These are phyloP conservation scores for Apiotrichum porosum DNA, from an alignment of 1,284 basidiomycete genomes.

Conservation along the genomic window DNA sequence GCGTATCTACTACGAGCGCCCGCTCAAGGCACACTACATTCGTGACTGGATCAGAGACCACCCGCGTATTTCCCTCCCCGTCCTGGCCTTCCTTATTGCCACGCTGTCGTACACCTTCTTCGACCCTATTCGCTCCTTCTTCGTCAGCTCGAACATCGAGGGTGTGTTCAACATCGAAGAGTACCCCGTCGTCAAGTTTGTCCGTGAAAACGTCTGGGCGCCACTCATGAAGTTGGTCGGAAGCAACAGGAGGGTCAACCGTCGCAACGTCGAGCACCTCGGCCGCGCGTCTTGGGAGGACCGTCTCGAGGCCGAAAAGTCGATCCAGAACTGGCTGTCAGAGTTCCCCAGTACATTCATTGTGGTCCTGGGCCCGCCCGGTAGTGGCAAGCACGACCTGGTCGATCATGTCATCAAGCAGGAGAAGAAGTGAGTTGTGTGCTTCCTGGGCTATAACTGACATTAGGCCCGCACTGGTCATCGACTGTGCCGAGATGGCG, in stretches of 20 bases:
- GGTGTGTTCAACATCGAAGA: conserved; percentile 68
- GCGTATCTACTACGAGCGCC: conserved; percentile 64
- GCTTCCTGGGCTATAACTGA: not conserved
- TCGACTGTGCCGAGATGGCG: conserved; percentile 75
- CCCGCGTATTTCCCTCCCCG: conserved; percentile 78
- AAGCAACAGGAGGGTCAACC: not conserved
- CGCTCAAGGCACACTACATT: conserved; percentile 70
- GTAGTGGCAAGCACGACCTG: conserved; percentile 79
- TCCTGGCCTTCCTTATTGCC: conserved; percentile 81
- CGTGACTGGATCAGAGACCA: conserved; percentile 79
- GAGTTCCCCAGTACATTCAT: conserved; percentile 52
- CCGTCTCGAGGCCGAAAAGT: conserved; percentile 66
- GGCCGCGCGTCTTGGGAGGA: conserved; percentile 64
- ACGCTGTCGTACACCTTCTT: conserved; percentile 88
- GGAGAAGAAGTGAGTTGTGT: conserved; percentile 55
- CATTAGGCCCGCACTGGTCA: conserved; percentile 62
- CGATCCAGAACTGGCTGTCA: conserved; percentile 52
- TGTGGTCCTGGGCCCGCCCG: conserved; percentile 83
- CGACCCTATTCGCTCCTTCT: conserved; percentile 81
- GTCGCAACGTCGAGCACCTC: conserved; percentile 9
- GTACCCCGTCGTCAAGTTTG: conserved; percentile 38
- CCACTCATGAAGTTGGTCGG: conserved; percentile 5
- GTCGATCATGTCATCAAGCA: conserved; percentile 61
- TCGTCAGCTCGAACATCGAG: conserved; percentile 75
- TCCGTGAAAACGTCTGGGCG: conserved; percentile 4